phyloP scores from a whole-genome alignment of 768 basidiomycete genomes.

The Tremella yokohamensis region DNA sequence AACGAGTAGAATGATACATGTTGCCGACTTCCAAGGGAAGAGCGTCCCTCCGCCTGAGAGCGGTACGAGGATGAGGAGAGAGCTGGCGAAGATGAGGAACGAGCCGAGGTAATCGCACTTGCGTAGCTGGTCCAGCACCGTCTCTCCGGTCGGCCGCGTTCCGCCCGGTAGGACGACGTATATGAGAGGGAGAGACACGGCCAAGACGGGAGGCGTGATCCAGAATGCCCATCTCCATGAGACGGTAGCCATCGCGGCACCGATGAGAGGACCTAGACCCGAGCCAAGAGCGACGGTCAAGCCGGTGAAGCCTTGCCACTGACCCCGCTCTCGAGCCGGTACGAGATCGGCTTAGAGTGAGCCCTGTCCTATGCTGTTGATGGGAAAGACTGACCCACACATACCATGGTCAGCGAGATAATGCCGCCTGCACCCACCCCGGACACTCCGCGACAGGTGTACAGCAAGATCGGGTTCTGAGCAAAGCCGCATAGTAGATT shows the following conservation, averaged over 20 bases:
- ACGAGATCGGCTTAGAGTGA: constrained; percentile 18
- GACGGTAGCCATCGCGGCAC: too few species aligned
- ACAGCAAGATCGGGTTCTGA: constrained; percentile 7
- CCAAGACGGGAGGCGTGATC: constrained; percentile 19
- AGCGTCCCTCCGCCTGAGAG: constrained; percentile 31
- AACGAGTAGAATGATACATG: constrained; percentile 33
- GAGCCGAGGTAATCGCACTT: constrained; percentile 39
- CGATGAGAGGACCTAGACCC: too few species aligned
- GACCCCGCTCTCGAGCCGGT: constrained; percentile 23
- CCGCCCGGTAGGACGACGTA: constrained; percentile 24
- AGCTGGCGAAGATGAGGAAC: constrained; percentile 27
- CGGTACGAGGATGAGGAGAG: constrained; percentile 31
- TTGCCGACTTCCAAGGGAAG: constrained; percentile 27
- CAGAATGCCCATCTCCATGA: constrained; percentile 24
- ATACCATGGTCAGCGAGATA: constrained; percentile 30
- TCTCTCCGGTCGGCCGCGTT: constrained; percentile 12
- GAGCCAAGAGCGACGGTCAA: constrained; percentile 17
- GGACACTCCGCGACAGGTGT: too few species aligned
- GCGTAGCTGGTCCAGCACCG: constrained; percentile 18
- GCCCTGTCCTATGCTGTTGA: too few species aligned
- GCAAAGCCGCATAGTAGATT: constrained; percentile 43
- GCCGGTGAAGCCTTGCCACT: constrained; percentile 19
- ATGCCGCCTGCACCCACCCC: too few species aligned
- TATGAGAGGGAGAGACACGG: constrained; percentile 18
- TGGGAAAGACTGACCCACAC: constrained; percentile 9